phyloP scores from a whole-genome alignment of 2,329 filamentous ascomycete species.

The Hymenoscyphus fraxineus region DNA sequence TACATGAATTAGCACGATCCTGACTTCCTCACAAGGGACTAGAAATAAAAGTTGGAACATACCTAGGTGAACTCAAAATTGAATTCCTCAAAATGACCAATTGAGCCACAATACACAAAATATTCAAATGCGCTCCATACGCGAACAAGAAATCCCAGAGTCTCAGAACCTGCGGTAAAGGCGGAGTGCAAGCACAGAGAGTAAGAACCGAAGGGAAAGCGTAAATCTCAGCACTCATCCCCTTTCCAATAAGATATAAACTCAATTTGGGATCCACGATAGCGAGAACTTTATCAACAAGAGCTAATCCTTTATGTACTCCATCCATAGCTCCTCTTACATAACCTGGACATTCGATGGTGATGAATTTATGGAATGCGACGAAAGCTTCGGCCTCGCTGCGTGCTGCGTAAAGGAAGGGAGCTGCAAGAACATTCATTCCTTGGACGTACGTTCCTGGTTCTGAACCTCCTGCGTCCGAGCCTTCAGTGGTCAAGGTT shows the following conservation, averaged over 20 bases:
- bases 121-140: slow-evolving; percentile 90
- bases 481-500: slow-evolving; percentile 60
- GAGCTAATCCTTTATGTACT: slow-evolving; percentile 83
- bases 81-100: slow-evolving; percentile 82
- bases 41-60: slow-evolving; percentile 29
- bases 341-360: slow-evolving; percentile 85
- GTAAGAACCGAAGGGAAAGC: slow-evolving; percentile 94
- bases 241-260: slow-evolving; percentile 77
- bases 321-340: slow-evolving; percentile 96
- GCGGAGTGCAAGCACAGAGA: slow-evolving; percentile 91
- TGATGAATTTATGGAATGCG: slow-evolving; percentile 83
- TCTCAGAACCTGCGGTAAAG: slow-evolving; percentile 84
- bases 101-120: slow-evolving; percentile 94
- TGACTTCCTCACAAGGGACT: neutral
- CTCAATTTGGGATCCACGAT: slow-evolving; percentile 89
- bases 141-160: slow-evolving; percentile 98
- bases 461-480: slow-evolving; percentile 58
- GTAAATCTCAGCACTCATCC: slow-evolving; percentile 89
- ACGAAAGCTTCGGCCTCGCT: slow-evolving; percentile 94
- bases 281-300: slow-evolving; percentile 88
- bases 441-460: slow-evolving; percentile 93
- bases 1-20: neutral
- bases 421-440: slow-evolving; percentile 96
- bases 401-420: slow-evolving; percentile 89
- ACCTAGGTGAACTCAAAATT: slow-evolving; percentile 82